phyloP scores from a whole-genome alignment of 371 early-diverging fungal genomes.

The Entomophthora muscae region DNA sequence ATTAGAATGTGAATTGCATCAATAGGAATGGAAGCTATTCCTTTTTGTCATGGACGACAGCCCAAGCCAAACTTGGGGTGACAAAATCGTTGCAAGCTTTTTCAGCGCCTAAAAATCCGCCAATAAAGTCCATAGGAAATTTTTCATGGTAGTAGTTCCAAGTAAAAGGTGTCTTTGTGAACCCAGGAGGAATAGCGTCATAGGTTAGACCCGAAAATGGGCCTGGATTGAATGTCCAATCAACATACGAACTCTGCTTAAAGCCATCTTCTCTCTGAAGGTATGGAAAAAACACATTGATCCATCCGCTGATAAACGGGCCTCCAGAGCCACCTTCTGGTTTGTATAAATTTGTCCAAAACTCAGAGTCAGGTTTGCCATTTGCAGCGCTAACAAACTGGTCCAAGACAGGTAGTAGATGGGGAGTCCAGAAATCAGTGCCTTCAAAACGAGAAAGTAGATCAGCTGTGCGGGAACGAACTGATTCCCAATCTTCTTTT shows the following conservation, averaged over 20 bases:
- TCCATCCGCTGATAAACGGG: neutral
- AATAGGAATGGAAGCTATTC: too few species aligned
- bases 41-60: too few species aligned
- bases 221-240: neutral
- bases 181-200: neutral
- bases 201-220: neutral
- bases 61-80: too few species aligned
- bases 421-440: neutral
- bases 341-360: conserved; percentile 1
- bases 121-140: neutral
- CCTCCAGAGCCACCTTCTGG: neutral
- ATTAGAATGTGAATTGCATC: too few species aligned
- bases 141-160: neutral
- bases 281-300: neutral
- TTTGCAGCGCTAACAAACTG: neutral
- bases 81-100: too few species aligned
- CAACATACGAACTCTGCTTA: neutral
- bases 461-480: neutral
- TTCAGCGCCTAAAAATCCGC: neutral
- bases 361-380: neutral
- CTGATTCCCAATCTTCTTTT: neutral
- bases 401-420: neutral
- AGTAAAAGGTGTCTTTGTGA: neutral
- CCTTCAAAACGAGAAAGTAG: neutral
- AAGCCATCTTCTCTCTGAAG: too few species aligned